Evolutionary conservation across 1,284 basidiomycete species (phyloP).

Genomic region (Austropuccinia psidii): DNA sequence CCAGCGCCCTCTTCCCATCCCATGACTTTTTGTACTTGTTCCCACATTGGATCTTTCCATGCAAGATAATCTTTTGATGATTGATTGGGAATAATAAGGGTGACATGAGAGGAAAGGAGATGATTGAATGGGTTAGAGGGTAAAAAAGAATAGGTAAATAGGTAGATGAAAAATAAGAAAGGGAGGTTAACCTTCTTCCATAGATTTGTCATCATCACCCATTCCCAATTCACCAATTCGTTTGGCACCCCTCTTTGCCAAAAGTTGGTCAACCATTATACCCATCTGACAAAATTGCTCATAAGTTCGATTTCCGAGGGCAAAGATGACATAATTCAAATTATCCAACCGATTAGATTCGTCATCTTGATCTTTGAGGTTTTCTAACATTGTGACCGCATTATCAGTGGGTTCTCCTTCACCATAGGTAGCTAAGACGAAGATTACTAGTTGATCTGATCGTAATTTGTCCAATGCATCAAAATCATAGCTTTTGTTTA

Average conservation of each 20-base stretch:
- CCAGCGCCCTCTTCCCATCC: conserved; percentile 91
- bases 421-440: conserved; percentile 96
- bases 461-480: conserved; percentile 87
- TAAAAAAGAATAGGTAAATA: too few species aligned
- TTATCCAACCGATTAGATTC: conserved; percentile 73
- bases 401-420: conserved; percentile 99
- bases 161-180: neutral
- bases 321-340: conserved; percentile 91
- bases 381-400: conserved; percentile 89
- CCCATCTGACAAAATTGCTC: conserved; percentile 54
- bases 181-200: conserved; percentile 65
- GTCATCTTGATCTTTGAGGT: conserved; percentile 74
- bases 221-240: conserved; percentile 87
- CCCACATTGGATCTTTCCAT: conserved; percentile 98
- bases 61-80: conserved; percentile 70
- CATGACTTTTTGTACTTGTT: conserved; percentile 69
- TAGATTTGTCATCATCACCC: conserved; percentile 97
- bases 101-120: neutral
- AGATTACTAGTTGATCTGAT: conserved; percentile 74
- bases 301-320: conserved; percentile 80
- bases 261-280: conserved; percentile 65
- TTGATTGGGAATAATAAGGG: neutral
- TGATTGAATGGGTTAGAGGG: neutral
- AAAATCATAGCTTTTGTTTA: conserved; percentile 66
- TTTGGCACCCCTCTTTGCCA: conserved; percentile 71